Evolutionary conservation across 78 protist species (phyloP).

Genomic region (Protostelium mycophagum): DNA sequence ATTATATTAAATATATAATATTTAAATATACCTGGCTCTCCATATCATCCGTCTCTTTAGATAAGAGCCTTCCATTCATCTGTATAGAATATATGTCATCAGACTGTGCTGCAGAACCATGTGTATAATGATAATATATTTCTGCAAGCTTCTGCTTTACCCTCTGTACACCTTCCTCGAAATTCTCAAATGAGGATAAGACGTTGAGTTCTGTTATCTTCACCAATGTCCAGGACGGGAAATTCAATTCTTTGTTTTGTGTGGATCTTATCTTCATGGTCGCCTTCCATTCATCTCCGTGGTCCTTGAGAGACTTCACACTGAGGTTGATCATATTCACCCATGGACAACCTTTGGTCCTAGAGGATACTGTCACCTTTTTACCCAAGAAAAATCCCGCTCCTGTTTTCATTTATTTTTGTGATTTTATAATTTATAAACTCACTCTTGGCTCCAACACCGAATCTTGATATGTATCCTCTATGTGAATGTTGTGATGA

Average conservation of each 20-base stretch:
- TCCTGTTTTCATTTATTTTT: background rate
- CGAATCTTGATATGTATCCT: slow-evolving; percentile 54
- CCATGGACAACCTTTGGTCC: slow-evolving; percentile 9
- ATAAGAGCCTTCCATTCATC: background rate
- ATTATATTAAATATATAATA: no score
- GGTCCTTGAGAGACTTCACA: slow-evolving; percentile 20
- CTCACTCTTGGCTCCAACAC: slow-evolving; percentile 56
- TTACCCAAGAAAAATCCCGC: slow-evolving; percentile 54
- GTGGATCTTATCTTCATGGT: slow-evolving; percentile 6
- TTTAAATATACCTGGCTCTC: background rate
- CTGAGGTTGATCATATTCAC: slow-evolving; percentile 32
- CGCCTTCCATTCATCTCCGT: background rate
- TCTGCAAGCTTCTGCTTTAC: background rate
- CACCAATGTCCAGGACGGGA: slow-evolving; percentile 15
- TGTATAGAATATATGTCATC: background rate
- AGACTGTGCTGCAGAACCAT: background rate
- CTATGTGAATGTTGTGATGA: no score
- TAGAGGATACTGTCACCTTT: slow-evolving; percentile 29
- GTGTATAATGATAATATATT: background rate
- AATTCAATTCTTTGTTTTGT: slow-evolving; percentile 53
- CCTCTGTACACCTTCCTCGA: background rate
- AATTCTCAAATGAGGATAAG: background rate
- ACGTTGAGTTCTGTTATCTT: background rate
- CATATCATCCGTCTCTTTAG: background rate
- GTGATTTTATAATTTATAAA: background rate